These are phyloP conservation scores for Biscogniauxia sp. DNA, from an alignment of 2,329 filamentous ascomycete genomes.

Conservation along the genomic window DNA sequence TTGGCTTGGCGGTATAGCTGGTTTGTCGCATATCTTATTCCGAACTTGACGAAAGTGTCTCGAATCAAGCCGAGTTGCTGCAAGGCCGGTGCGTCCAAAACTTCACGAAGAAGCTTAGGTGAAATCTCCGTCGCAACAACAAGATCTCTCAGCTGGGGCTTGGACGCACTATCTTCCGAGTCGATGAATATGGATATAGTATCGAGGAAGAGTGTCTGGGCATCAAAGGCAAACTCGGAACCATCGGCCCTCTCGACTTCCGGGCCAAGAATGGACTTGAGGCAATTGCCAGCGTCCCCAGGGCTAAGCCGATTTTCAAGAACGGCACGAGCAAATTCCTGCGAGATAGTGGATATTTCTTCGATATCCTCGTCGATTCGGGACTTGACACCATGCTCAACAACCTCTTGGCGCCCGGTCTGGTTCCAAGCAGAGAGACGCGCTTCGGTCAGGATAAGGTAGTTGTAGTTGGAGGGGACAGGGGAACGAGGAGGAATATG, in stretches of 20 bases:
- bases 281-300: slow-evolving; percentile 65
- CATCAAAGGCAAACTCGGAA: slow-evolving; percentile 51
- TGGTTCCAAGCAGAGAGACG: slow-evolving; percentile 66
- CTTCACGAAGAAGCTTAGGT: slow-evolving; percentile 69
- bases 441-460: slow-evolving; percentile 72
- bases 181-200: slow-evolving; percentile 78
- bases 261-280: slow-evolving; percentile 71
- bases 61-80: slow-evolving; percentile 77
- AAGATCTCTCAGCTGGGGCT: slow-evolving; percentile 60
- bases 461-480: slow-evolving; percentile 57
- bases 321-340: slow-evolving; percentile 79
- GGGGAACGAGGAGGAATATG: slow-evolving; percentile 30
- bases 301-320: slow-evolving; percentile 67
- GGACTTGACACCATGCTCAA: slow-evolving; percentile 63
- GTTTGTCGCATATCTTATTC: slow-evolving; percentile 88
- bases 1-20: slow-evolving; percentile 93
- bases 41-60: slow-evolving; percentile 78
- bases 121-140: slow-evolving; percentile 72
- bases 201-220: slow-evolving; percentile 75
- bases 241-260: slow-evolving; percentile 47
- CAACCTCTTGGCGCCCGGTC: slow-evolving; percentile 63
- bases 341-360: slow-evolving; percentile 70
- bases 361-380: slow-evolving; percentile 66
- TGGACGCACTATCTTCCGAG: slow-evolving; percentile 54
- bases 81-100: slow-evolving; percentile 77